Base-by-base conservation (phyloP, 1,139 yeast species). In the Kodamaea ohmeri region DNA sequence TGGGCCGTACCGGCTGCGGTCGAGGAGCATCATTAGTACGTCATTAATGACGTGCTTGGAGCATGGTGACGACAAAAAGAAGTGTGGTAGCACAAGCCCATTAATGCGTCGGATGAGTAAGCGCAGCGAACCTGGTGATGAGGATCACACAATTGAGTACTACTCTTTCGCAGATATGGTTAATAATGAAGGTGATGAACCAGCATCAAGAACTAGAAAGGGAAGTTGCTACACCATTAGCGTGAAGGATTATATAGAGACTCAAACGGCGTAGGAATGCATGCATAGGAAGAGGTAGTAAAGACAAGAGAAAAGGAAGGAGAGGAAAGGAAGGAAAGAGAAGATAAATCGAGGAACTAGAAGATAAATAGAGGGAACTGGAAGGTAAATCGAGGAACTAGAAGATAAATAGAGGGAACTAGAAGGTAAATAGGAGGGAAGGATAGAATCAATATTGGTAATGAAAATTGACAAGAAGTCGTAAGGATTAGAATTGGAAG, bases 151-250 rank as follows among this genome's bases (percentile, higher is more conserved):
- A 8, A 60, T 63, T 37, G 63, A 61, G 31, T 63, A 58, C 38
- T 63, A 60, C 42, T 60, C 65, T 13, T 63, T 56, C 48, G 67
- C 66, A 5, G 68, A 63, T 35, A 60, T 62, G 53, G 46, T 56
- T 25, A 49, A 50, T 32, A 46, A 49, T 26, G 61, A 57, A 36
- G 45, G 43, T 8, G 21, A 30, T 19, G 40, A 39, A 9, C 26
- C 33, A 34, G 46, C 36, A 34, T 36, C 43, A 34, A 42, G 35
- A 34, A 34, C 22, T 26, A 41, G 51, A 33, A 48, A 43, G 37
- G 51, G 51, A 8, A 48, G 52, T 29, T 39, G 45, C 28, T 46
- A 52, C 20, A 47, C 57, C 11, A 50, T 55, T 11, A 50, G 55
- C 30, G 50, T 51, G 38, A 52, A 51, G 37, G 59, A 55, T 35